A percentile compares a stretch with the other conserved stretches of the same genome.
phyloP scores from a whole-genome alignment of 176 grass and related monocot genomes.

The Triticum monococcum region DNA sequence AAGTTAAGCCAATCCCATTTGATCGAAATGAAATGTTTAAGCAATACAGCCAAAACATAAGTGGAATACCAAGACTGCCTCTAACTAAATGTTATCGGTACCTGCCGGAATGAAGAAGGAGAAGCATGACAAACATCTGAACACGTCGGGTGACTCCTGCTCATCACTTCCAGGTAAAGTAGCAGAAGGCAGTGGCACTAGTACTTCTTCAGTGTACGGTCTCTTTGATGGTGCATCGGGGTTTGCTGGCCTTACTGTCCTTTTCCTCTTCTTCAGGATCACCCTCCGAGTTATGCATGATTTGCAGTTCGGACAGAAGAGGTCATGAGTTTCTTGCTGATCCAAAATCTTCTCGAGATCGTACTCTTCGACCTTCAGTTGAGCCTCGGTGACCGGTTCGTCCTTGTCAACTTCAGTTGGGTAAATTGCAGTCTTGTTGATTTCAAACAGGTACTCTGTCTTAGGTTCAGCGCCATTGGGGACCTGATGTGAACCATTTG shows the following conservation, averaged over 20 bases:
- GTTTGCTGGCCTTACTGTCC: slow-evolving; percentile 31
- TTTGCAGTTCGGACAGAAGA: slow-evolving; percentile 88
- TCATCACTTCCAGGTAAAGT: slow-evolving; percentile 12
- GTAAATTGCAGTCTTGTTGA: slow-evolving; percentile 14
- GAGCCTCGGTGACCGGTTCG: neutral
- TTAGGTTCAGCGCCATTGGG: neutral
- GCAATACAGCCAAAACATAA: too few relatives aligned
- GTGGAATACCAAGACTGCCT: too few relatives aligned
- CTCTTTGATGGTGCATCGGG: slow-evolving; percentile 43
- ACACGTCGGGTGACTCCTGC: slow-evolving; percentile 41
- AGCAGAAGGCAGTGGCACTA: neutral
- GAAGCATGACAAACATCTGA: slow-evolving; percentile 93
- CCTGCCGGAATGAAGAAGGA: slow-evolving; percentile 87
- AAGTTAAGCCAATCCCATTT: neutral
- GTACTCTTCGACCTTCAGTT: slow-evolving; percentile 14
- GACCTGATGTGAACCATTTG: slow-evolving; percentile 28
- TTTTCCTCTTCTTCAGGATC: slow-evolving; percentile 90
- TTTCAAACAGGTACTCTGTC: neutral
- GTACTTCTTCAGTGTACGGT: slow-evolving; percentile 18
- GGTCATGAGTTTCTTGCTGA: slow-evolving; percentile 87
- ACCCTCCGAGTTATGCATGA: slow-evolving; percentile 92
- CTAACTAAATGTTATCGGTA: too few relatives aligned
- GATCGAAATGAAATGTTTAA: too few relatives aligned
- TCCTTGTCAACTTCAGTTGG: slow-evolving; percentile 31
- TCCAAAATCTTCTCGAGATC: slow-evolving; percentile 73